A percentile compares a stretch with the other conserved stretches of the same genome.
Evolutionary conservation across 345 rosid species (phyloP).

Genomic region (Euphorbia pulcherrima): DNA sequence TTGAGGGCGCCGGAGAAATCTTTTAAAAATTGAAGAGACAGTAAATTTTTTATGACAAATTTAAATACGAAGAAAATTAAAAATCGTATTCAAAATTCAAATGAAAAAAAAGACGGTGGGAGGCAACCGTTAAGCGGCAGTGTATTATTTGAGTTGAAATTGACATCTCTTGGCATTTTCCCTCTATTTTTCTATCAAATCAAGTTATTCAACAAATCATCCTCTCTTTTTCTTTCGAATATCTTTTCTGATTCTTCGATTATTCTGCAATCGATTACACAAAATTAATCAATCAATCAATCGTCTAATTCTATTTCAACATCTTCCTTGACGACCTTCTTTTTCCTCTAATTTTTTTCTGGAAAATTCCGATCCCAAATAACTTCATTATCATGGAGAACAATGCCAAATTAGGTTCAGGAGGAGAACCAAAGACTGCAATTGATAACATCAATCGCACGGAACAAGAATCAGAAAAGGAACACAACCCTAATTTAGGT

Average conservation of each 20-base stretch:
- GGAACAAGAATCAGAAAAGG: constrained; percentile 16
- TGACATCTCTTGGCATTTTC: not conserved
- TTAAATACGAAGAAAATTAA: too few relatives aligned
- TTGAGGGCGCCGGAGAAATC: too few relatives aligned
- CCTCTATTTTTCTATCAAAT: not conserved
- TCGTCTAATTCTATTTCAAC: not conserved
- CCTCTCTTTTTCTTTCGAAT: not conserved
- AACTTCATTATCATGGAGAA: constrained; percentile 33
- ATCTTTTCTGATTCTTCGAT: not conserved
- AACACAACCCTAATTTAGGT: constrained; percentile 33
- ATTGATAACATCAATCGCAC: constrained; percentile 7
- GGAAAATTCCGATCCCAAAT: not conserved
- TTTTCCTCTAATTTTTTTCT: too few relatives aligned
- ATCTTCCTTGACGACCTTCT: not conserved
- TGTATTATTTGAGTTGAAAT: not conserved
- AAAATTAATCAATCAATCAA: too few relatives aligned
- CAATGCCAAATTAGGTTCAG: constrained; percentile 20
- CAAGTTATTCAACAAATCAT: not conserved
- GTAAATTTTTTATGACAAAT: too few relatives aligned
- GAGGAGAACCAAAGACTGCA: constrained; percentile 21
- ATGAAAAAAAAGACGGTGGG: not conserved
- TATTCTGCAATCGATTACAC: too few relatives aligned
- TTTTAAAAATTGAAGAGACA: too few relatives aligned
- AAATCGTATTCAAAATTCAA: too few relatives aligned
- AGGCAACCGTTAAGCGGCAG: not conserved